Conservation (phyloP, 805 yeast species). For the Jamesozyma rosinii region DNA sequence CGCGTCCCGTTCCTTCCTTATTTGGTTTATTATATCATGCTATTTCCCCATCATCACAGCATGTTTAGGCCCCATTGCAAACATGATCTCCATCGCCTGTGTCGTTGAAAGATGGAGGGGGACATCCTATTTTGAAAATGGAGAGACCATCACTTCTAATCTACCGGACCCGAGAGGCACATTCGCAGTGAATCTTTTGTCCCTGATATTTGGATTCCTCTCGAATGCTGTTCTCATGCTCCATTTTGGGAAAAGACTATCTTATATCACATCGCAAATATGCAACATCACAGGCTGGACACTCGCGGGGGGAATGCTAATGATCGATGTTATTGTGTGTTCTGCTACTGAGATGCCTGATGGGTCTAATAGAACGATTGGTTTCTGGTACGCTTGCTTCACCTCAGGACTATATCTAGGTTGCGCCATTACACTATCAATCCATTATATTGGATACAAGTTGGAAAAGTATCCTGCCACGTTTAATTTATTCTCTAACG, state of each 20-base stretch:
- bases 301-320: conserved; percentile 44
- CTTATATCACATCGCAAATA: conserved; percentile 52
- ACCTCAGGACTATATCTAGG: conserved; percentile 53
- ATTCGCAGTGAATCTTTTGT: conserved; percentile 49
- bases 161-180: conserved; percentile 35
- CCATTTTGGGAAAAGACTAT: conserved; percentile 53
- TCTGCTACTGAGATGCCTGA: conserved; percentile 15
- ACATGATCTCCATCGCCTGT: conserved; percentile 63
- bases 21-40: conserved; percentile 60
- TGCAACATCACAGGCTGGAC: conserved; percentile 60
- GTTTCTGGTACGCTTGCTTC: conserved; percentile 70
- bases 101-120: conserved; percentile 60
- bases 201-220: conserved; percentile 53
- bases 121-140: not conserved
- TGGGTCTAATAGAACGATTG: conserved; percentile 38
- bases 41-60: conserved; percentile 71
- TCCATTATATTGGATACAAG: conserved; percentile 56
- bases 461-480: conserved; percentile 55
- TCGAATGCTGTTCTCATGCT: conserved; percentile 63
- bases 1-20: conserved; percentile 14
- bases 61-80: conserved; percentile 70
- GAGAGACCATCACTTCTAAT: conserved; percentile 9
- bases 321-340: conserved; percentile 33
- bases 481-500: conserved; percentile 57
- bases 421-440: conserved; percentile 43